A percentile compares a stretch with the other conserved stretches of the same genome.
phyloP scores from a whole-genome alignment of 78 protist species.

The Creolimax fragrantissima region DNA sequence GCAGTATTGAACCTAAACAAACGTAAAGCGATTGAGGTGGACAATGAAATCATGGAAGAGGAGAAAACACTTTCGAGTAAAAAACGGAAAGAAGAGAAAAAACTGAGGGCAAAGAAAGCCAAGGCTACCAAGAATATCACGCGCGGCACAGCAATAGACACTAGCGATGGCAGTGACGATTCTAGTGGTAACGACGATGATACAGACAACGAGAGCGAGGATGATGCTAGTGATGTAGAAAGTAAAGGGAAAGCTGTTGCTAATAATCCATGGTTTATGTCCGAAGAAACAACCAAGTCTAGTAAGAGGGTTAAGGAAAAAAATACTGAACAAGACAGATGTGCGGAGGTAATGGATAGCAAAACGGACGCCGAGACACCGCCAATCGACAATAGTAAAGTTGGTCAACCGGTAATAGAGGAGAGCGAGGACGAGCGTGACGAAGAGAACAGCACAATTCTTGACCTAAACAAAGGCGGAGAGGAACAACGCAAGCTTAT shows the following conservation, averaged over 20 bases:
- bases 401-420: neutral
- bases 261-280: neutral
- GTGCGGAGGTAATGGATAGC: too few relatives aligned
- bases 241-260: neutral
- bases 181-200: neutral
- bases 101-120: neutral
- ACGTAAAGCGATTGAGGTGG: neutral
- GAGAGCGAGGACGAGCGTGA: neutral
- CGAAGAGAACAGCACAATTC: neutral
- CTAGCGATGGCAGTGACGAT: neutral
- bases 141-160: neutral
- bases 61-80: neutral
- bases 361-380: neutral
- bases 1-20: neutral
- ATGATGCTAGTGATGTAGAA: neutral
- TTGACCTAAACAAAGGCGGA: neutral
- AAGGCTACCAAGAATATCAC: neutral
- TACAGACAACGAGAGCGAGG: neutral
- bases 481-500: constrained; percentile 4
- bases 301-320: neutral
- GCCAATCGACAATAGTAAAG: neutral
- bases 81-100: neutral
- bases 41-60: neutral
- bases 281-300: neutral
- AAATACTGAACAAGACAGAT: neutral